phyloP scores from a whole-genome alignment of 2,329 filamentous ascomycete species.

The Botrytis porri region DNA sequence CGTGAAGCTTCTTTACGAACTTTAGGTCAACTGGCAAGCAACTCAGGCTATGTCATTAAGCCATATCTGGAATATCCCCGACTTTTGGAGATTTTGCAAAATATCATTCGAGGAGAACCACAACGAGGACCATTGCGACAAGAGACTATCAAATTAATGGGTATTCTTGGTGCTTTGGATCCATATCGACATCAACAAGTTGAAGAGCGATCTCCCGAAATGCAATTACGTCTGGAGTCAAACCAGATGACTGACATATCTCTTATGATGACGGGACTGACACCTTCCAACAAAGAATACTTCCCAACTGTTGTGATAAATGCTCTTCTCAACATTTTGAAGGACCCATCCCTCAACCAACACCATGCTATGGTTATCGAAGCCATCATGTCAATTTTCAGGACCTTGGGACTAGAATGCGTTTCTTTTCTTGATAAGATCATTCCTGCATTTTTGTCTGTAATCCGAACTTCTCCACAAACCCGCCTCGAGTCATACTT shows the following conservation, averaged over 20 bases:
- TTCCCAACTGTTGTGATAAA: conserved; percentile 98
- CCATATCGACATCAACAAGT: conserved; percentile 96
- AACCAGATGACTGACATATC: conserved; percentile 85
- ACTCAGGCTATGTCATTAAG: conserved; percentile 95
- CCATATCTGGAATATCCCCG: conserved; percentile 95
- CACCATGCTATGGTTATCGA: conserved; percentile 94
- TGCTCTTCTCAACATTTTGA: conserved; percentile 85
- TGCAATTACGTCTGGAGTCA: conserved; percentile 62
- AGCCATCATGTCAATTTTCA: conserved; percentile 98
- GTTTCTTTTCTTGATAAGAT: conserved; percentile 93
- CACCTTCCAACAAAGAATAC: conserved; percentile 96
- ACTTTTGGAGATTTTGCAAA: conserved; percentile 85
- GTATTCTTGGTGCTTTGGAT: conserved; percentile 90
- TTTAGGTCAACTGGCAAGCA: conserved; percentile 87
- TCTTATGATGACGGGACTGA: conserved; percentile 95
- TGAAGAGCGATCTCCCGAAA: conserved; percentile 81
- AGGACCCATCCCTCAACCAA: conserved; percentile 82
- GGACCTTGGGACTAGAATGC: conserved; percentile 92
- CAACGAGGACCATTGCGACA: conserved; percentile 81
- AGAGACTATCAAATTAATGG: conserved; percentile 95
- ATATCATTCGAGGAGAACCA: conserved; percentile 86
- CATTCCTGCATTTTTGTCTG: conserved; percentile 86
- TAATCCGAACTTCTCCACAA: conserved; percentile 77
- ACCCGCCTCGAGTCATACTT: conserved; percentile 92
- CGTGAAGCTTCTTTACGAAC: conserved; percentile 88